These are phyloP conservation scores for Brassica hybrid DNA, from an alignment of 441 rosid genomes.

Conservation along the genomic window DNA sequence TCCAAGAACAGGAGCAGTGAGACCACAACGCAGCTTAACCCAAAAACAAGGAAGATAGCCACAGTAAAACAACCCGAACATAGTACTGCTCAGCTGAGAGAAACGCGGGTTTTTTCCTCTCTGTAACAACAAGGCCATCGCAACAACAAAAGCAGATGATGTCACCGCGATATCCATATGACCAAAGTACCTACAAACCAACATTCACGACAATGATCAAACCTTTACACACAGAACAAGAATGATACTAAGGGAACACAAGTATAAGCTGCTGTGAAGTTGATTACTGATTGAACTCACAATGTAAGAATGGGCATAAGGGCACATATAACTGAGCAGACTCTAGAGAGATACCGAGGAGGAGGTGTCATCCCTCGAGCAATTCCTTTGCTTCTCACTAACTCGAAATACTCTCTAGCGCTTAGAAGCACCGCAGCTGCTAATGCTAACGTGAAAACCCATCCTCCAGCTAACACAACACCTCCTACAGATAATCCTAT, in stretches of 20 bases:
- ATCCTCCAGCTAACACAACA: conserved; percentile 82
- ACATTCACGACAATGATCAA: background rate
- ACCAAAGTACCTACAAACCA: conserved; percentile 67
- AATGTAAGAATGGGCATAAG: conserved; percentile 80
- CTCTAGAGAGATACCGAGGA: conserved; percentile 85
- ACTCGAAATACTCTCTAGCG: conserved; percentile 82
- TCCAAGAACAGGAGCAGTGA: conserved; percentile 78
- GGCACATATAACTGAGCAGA: conserved; percentile 69
- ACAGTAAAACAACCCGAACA: conserved; percentile 88
- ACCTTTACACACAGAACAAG: background rate
- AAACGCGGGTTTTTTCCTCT: conserved; percentile 92
- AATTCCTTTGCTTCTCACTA: conserved; percentile 87
- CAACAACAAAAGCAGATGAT: conserved; percentile 77
- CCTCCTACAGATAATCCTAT: conserved; percentile 80
- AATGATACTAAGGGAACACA: no score
- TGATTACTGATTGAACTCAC: conserved; percentile 42
- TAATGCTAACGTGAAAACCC: conserved; percentile 72
- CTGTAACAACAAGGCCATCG: conserved; percentile 79
- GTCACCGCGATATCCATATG: conserved; percentile 78
- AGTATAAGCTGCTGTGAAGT: no score
- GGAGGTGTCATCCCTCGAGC: conserved; percentile 94
- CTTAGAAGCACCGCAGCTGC: conserved; percentile 73
- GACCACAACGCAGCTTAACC: conserved; percentile 90
- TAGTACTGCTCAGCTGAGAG: conserved; percentile 88
- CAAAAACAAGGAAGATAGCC: conserved; percentile 97